phyloP scores from a whole-genome alignment of 768 basidiomycete species.

The Termitomyces sp. region DNA sequence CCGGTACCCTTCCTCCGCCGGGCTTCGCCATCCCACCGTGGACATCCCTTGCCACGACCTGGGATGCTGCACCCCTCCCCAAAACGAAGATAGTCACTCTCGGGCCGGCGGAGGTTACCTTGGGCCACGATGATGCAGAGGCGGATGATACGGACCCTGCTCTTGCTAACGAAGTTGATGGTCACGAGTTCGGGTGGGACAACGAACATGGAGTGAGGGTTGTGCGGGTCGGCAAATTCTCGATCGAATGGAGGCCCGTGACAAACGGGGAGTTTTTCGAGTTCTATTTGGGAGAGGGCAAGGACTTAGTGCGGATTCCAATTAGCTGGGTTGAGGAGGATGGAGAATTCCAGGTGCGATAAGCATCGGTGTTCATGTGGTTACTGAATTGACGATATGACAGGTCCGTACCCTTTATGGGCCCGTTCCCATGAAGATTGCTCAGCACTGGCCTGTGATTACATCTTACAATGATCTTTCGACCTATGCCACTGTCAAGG shows the following conservation, averaged over 20 bases:
- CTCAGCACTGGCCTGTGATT: slow-evolving; percentile 83
- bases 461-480: slow-evolving; percentile 78
- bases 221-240: slow-evolving; percentile 66
- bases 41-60: slow-evolving; percentile 45
- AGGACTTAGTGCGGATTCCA: slow-evolving; percentile 52
- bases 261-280: slow-evolving; percentile 84
- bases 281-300: slow-evolving; percentile 51
- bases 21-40: slow-evolving; percentile 77
- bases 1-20: slow-evolving; percentile 74
- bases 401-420: slow-evolving; percentile 88
- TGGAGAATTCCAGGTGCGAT: slow-evolving; percentile 45
- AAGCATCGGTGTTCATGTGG: not conserved
- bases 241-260: slow-evolving; percentile 81
- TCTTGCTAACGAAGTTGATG: slow-evolving; percentile 36
- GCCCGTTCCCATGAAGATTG: slow-evolving; percentile 72
- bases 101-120: slow-evolving; percentile 52
- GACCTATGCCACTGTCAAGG: slow-evolving; percentile 78
- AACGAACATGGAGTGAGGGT: slow-evolving; percentile 76
- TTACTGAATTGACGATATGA: not conserved
- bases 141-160: slow-evolving; percentile 49
- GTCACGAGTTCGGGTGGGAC: slow-evolving; percentile 91
- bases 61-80: slow-evolving; percentile 50
- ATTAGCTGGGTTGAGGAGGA: slow-evolving; percentile 70
- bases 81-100: slow-evolving; percentile 48
- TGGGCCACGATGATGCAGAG: slow-evolving; percentile 88